Evolutionary conservation across 352 stramenopile genomes (phyloP).

Genomic region (Salisapilia sapeloensis): DNA sequence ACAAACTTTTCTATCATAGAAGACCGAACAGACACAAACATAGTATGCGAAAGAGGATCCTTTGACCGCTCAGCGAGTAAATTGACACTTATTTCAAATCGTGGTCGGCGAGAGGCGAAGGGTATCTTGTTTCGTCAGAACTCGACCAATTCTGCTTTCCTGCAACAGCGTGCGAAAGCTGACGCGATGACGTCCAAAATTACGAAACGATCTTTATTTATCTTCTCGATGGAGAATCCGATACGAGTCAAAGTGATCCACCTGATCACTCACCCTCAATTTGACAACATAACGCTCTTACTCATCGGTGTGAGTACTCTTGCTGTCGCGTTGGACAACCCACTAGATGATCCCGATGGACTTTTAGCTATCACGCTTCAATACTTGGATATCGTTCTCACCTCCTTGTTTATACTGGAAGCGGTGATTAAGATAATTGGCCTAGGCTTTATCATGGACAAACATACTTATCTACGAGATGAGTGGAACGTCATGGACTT

Average conservation of each 20-base stretch:
- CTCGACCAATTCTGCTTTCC: too few relatives aligned
- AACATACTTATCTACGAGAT: conserved; percentile 58
- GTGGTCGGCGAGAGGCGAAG: conserved; percentile 8
- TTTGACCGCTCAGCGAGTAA: neutral
- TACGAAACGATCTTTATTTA: conserved; percentile 15
- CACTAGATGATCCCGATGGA: conserved; percentile 23
- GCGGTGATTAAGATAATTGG: conserved; percentile 76
- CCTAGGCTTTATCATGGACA: conserved; percentile 46
- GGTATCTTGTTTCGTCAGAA: conserved; percentile 3
- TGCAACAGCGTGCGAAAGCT: neutral
- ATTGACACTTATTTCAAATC: neutral
- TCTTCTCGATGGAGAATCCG: conserved; percentile 26
- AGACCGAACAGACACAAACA: conserved; percentile 4
- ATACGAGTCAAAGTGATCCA: conserved; percentile 23
- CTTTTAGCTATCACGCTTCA: conserved; percentile 30
- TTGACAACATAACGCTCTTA: conserved; percentile 60
- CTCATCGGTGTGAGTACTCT: conserved; percentile 61
- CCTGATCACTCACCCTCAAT: conserved; percentile 38
- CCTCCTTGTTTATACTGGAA: conserved; percentile 76
- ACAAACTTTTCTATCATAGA: conserved; percentile 4
- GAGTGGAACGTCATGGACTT: conserved; percentile 87
- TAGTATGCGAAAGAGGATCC: too few relatives aligned
- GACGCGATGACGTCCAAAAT: conserved; percentile 5
- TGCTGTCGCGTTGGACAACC: conserved; percentile 60
- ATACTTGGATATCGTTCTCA: conserved; percentile 45